Percentiles rank a stretch among this genome's conserved stretches.
These are phyloP conservation scores for Fusarium sulawesiense DNA, from an alignment of 2,329 filamentous ascomycete genomes.

Conservation along the genomic window DNA sequence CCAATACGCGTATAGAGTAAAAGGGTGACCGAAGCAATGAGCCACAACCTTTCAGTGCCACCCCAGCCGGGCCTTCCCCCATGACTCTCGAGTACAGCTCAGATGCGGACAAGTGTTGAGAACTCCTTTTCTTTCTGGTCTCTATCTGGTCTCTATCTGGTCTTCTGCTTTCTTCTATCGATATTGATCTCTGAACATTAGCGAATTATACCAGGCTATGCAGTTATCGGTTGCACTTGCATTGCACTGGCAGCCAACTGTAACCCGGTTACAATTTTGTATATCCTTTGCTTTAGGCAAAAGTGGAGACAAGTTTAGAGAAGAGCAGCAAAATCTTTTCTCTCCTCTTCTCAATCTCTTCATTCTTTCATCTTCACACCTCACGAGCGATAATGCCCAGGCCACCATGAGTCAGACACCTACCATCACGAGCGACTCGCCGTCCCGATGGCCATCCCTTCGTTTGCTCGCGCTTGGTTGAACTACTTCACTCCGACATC, in stretches of 20 bases:
- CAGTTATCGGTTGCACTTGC: rapidly evolving
- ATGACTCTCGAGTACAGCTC: not conserved
- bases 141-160: not conserved
- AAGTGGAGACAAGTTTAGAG: rapidly evolving
- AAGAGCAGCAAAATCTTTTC: not conserved
- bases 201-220: rapidly evolving
- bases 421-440: not conserved
- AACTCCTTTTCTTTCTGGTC: rapidly evolving
- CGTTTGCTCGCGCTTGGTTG: not conserved
- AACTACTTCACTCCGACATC: not conserved
- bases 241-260: not conserved
- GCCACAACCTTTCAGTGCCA: not conserved
- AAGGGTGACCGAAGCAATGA: not conserved
- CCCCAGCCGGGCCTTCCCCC: not conserved
- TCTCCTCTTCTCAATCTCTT: not conserved
- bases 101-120: not conserved
- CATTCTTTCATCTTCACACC: not conserved
- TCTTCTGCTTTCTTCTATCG: not conserved
- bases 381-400: not conserved
- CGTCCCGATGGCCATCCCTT: not conserved
- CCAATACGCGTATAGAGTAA: not conserved
- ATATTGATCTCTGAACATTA: rapidly evolving
- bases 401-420: not conserved
- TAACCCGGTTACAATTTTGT: rapidly evolving
- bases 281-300: not conserved